These are phyloP conservation scores for Rhodotorula sp. DNA, from an alignment of 1,284 basidiomycete genomes.

Conservation along the genomic window DNA sequence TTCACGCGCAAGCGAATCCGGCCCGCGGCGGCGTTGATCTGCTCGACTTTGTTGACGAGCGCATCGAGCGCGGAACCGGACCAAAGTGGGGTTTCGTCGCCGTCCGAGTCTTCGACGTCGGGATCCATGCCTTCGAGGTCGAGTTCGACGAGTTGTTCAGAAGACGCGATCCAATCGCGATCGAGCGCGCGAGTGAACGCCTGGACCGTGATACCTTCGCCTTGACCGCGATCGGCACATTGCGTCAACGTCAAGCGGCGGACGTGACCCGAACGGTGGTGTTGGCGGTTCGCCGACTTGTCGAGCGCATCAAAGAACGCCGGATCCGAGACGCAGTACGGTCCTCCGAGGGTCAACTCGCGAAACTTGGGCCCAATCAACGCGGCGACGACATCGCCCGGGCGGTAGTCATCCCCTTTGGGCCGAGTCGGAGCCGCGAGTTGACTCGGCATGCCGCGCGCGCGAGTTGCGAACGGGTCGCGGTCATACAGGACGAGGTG, in stretches of 20 bases:
- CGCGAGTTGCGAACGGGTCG: background rate
- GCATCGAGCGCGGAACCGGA: too few species aligned
- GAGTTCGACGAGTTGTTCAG: background rate
- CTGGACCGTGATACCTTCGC: background rate
- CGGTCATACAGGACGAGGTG: conserved; percentile 17
- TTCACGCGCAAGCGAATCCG: too few species aligned
- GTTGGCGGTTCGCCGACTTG: background rate
- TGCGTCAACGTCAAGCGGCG: background rate
- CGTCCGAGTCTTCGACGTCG: background rate
- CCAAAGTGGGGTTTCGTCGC: too few species aligned
- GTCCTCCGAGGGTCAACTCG: conserved; percentile 12
- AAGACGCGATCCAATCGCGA: background rate
- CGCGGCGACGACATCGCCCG: conserved; percentile 3
- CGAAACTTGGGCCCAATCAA: background rate
- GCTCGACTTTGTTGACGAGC: too few species aligned
- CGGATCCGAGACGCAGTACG: background rate
- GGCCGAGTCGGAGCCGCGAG: background rate
- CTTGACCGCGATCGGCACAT: background rate
- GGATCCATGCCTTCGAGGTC: background rate
- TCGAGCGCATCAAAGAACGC: background rate
- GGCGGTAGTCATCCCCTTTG: background rate
- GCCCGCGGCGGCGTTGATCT: too few species aligned
- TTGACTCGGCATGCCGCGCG: background rate
- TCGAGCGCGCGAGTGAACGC: background rate
- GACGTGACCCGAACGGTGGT: background rate